Percentiles rank a stretch among this genome's conserved stretches.
phyloP scores from a whole-genome alignment of 2,329 filamentous ascomycete genomes.

The Shiraia sp. region DNA sequence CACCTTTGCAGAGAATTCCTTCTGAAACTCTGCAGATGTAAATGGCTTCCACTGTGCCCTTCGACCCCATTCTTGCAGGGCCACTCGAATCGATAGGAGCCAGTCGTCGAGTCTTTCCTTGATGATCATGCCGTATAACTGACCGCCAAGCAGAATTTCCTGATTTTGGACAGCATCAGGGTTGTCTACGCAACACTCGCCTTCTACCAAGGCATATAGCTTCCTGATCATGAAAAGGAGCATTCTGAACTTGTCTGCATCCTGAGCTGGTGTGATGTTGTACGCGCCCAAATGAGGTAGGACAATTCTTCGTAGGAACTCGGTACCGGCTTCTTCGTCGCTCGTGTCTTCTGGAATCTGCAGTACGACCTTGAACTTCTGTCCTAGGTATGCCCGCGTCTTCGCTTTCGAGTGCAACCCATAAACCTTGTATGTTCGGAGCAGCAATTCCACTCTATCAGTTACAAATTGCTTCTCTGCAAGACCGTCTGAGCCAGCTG shows the following conservation, averaged over 20 bases:
- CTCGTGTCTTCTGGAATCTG: conserved; percentile 81
- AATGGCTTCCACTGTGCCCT: conserved; percentile 63
- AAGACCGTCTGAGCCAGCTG: conserved; percentile 73
- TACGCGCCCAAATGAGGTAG: conserved; percentile 88
- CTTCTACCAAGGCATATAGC: conserved; percentile 88
- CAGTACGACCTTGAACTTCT: conserved; percentile 88
- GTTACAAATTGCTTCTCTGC: conserved; percentile 88
- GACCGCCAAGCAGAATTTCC: conserved; percentile 89
- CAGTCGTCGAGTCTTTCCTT: conserved; percentile 95
- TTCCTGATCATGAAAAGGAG: conserved; percentile 96
- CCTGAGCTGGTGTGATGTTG: conserved; percentile 80
- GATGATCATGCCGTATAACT: conserved; percentile 91
- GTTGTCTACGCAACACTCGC: conserved; percentile 91
- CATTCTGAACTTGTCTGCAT: conserved; percentile 91
- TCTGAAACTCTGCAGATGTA: conserved; percentile 72
- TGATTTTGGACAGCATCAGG: conserved; percentile 96
- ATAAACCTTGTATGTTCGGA: conserved; percentile 93
- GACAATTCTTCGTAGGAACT: conserved; percentile 88
- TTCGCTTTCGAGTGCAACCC: conserved; percentile 78
- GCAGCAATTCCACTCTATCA: conserved; percentile 86
- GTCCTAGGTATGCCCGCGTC: conserved; percentile 83
- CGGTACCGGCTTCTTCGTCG: conserved; percentile 85
- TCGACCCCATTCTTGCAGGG: conserved; percentile 59
- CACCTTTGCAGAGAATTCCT: conserved; percentile 78
- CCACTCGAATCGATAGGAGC: conserved; percentile 65